Evolutionary conservation across 352 stramenopile species (phyloP).

Genomic region (Phytophthora citrophthora): DNA sequence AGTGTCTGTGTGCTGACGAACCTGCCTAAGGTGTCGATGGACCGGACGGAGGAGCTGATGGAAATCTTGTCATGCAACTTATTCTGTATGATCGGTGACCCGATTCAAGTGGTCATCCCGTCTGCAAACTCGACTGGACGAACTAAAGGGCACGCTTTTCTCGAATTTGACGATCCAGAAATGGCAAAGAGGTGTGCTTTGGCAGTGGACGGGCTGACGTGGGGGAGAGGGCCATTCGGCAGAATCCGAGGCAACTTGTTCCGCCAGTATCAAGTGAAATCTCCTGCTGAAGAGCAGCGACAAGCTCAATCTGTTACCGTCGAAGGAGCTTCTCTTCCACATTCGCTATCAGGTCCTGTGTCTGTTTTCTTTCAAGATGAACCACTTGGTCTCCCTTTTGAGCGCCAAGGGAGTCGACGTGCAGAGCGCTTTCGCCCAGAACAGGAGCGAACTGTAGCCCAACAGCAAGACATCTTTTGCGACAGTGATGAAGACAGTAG

Average conservation of each 20-base stretch:
- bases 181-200: constrained; percentile 62
- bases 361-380: constrained; percentile 3
- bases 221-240: constrained; percentile 64
- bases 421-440: constrained; percentile 12
- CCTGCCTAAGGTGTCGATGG: constrained; percentile 75
- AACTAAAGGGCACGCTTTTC: constrained; percentile 83
- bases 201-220: constrained; percentile 75
- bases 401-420: constrained; percentile 2
- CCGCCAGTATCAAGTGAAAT: constrained; percentile 82
- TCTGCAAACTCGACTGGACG: constrained; percentile 60
- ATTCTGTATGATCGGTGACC: constrained; percentile 82
- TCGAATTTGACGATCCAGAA: constrained; percentile 80
- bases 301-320: constrained; percentile 3
- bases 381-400: constrained; percentile 2
- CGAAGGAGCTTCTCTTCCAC: constrained; percentile 17
- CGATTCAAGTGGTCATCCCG: constrained; percentile 84
- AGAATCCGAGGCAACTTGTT: constrained; percentile 81
- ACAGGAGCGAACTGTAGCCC: not conserved
- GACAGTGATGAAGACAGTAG: constrained; percentile 40
- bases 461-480: constrained; percentile 28
- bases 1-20: constrained; percentile 88
- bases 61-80: constrained; percentile 76
- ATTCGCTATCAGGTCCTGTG: constrained; percentile 9
- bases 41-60: constrained; percentile 78
- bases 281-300: constrained; percentile 28